phyloP scores from a whole-genome alignment of 768 basidiomycete genomes.

The Coprinellus aureogranulatus region DNA sequence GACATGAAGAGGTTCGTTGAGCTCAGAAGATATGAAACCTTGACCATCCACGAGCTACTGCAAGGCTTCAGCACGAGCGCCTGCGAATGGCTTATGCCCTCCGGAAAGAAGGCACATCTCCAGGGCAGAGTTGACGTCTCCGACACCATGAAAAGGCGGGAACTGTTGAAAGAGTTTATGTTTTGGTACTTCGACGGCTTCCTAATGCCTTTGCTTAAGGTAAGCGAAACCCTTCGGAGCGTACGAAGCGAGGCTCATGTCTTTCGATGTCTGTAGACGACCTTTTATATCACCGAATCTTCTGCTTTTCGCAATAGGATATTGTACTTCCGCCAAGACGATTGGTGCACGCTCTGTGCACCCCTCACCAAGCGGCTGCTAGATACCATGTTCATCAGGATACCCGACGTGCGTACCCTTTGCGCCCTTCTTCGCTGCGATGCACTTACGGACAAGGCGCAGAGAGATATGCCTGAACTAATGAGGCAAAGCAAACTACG shows the following conservation, averaged over 20 bases:
- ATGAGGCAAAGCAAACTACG: conserved; percentile 73
- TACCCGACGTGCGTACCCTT: conserved; percentile 56
- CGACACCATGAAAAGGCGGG: conserved; percentile 73
- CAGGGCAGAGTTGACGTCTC: conserved; percentile 56
- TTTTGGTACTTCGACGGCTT: conserved; percentile 94
- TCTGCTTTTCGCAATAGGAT: conserved; percentile 79
- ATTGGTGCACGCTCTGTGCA: conserved; percentile 81
- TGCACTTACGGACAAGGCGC: not conserved
- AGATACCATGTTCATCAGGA: conserved; percentile 62
- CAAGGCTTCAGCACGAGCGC: conserved; percentile 73
- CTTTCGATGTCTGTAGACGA: conserved; percentile 52
- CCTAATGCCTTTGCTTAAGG: conserved; percentile 74
- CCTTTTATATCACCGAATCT: conserved; percentile 93
- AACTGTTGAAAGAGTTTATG: conserved; percentile 84
- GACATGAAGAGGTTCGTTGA: conserved; percentile 74
- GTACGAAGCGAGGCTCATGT: too few species aligned
- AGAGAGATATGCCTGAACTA: conserved; percentile 66
- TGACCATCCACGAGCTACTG: conserved; percentile 71
- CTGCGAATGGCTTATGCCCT: conserved; percentile 75
- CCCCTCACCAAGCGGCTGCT: conserved; percentile 80
- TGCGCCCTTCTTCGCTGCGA: not conserved
- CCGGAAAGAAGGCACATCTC: conserved; percentile 29
- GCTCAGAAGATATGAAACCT: conserved; percentile 76
- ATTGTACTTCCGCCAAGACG: conserved; percentile 91
- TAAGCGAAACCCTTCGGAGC: conserved; percentile 26